Conservation (phyloP, 345 rosid species). For the Eucalyptus fibrosa region DNA sequence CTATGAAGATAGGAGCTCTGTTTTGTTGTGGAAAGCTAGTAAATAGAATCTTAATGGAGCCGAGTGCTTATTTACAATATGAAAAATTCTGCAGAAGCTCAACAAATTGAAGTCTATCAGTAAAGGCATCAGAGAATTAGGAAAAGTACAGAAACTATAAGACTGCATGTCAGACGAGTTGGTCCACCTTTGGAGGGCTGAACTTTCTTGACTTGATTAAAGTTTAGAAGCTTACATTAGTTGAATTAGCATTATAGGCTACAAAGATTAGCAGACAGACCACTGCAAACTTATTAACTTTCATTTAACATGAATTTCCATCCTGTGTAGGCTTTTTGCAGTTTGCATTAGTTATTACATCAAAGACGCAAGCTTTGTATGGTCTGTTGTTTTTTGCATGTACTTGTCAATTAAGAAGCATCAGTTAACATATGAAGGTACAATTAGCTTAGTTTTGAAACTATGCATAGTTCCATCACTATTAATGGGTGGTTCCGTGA, state of each 20-base stretch:
- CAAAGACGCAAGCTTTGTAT: neutral
- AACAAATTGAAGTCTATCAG: neutral
- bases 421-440: conserved; percentile 35
- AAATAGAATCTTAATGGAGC: neutral
- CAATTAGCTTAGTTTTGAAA: neutral
- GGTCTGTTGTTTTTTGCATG: neutral
- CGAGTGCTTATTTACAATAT: neutral
- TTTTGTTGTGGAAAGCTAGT: neutral
- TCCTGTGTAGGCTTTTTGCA: neutral
- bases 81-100: neutral
- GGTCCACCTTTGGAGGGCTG: neutral
- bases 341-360: neutral
- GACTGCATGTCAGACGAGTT: neutral
- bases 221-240: neutral
- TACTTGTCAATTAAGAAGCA: neutral
- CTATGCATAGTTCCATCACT: too few species aligned
- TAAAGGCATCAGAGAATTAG: neutral
- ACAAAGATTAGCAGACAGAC: too few species aligned
- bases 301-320: neutral
- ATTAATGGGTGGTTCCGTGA: neutral
- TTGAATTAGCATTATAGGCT: neutral
- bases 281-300: neutral
- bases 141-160: neutral
- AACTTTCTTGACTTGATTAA: neutral
- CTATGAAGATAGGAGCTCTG: neutral